Base-by-base conservation (phyloP, 2,329 filamentous ascomycete genomes). In the Nothopassalora personata region DNA sequence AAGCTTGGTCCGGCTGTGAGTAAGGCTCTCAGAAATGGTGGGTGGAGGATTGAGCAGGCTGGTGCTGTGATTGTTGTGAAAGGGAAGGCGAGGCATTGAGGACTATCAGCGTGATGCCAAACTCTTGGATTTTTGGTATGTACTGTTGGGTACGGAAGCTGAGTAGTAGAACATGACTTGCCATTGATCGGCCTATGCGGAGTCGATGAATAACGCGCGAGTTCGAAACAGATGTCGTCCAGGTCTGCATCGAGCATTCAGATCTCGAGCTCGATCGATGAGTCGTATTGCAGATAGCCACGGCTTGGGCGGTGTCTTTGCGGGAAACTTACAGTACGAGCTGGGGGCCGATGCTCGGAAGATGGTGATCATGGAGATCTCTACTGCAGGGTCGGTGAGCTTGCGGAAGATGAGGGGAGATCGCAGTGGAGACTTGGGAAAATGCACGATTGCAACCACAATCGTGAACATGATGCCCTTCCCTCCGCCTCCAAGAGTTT, bases 1-100 rank as follows among this genome's bases (percentile, higher is more conserved):
- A 86, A 85, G 65, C 73, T 97, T 60, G 87, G 91, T 5, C 87
- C 88, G 58, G 88, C 89, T 15, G 91, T 97, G n/a, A 86, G 83
- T 50, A 86, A 85, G 68, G 86, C 86, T 70, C 77, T 97, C 46
- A 80, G 86, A 43, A 81, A 83, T 48, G 89, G 93, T 60, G 91
- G 91, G 0, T 97, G 93, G 93, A 91, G 84, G 70, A 79, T 94
- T 34, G 84, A 91, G 71, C 81, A 88, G 48, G 81, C 85, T 47
- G 86, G 84, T 30, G 92, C 91, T 0, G 82, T 83, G 39, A 82
- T 93, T 68, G 76, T 86, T 53, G 83, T 97, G 15, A 85, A 78
- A 10, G 92, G 92, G 0, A 55, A 58, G 34, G 33, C 53, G 11
- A 54, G 54, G 28, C 49, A n/a, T 23, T 60, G 55, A 61, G 23